Evolutionary conservation across 1,139 yeast genomes (phyloP), one percentile per base, ranked within the genome.

Genomic region (Debaryomycetaceae sp.): DNA sequence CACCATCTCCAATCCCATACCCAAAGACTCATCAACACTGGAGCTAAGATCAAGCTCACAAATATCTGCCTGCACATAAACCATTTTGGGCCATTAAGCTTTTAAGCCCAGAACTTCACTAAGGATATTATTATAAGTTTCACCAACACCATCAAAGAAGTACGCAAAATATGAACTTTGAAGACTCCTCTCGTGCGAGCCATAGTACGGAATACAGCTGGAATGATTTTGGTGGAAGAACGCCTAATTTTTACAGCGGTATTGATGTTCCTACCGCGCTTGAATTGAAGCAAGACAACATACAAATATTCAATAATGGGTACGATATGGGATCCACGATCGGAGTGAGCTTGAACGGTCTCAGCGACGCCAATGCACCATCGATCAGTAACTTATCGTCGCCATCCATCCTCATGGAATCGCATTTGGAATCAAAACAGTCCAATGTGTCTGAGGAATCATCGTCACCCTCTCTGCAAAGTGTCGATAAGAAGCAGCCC

Each of bases 351-450:
- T 8, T 8, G 2, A 11, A 22, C 11, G 11, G 11, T 8, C 11
- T 8, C 7, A 3, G 26, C 4, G 11, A 22, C 4, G 11, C 4
- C 11, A 3, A 8, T 3, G 3, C 26, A 11, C 26, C 48, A 5
- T 45, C 56, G 3, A 22, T 46, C 4, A 49, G 54, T 41, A 49
- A 51, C 11, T 41, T 43, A 14, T 51, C 55, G 8, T 51, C 56
- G n/a, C 52, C 55, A 5, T 47, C 50, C 4, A 47, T 48, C 9
- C 42, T 43, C 7, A 34, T 37, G 30, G 16, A 4, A 18, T 17
- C 1, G 15, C 37, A 6, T n/a, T 11, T 13, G 32, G 22, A 24
- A 6, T 11, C 17, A 13, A 9, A 5, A 30, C 13, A 16, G 11
- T 8, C 28, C 8, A 29, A 28, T 8, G 14, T n/a, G 3, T 30